Conservation (phyloP, 2,329 filamentous ascomycete species). For the Colletotrichum eremochloae region DNA sequence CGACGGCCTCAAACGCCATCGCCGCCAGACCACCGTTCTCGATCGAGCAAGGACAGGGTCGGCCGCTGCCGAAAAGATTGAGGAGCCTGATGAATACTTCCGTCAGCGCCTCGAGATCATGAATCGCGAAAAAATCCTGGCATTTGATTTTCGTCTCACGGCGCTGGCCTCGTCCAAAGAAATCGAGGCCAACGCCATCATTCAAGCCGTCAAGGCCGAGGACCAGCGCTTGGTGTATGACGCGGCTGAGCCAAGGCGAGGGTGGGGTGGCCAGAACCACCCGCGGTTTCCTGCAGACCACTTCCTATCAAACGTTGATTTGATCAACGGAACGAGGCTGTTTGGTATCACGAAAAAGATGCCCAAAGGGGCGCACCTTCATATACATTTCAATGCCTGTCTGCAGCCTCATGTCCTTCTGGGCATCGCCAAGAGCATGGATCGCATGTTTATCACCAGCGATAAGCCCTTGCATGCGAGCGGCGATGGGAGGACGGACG, state of each 20-base stretch:
- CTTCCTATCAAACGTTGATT: slow-evolving; percentile 67
- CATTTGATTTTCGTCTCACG: slow-evolving; percentile 57
- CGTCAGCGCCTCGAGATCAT: slow-evolving; percentile 49
- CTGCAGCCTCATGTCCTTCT: slow-evolving; percentile 72
- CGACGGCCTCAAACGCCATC: not conserved
- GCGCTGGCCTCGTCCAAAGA: slow-evolving; percentile 52
- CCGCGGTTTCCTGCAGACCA: slow-evolving; percentile 65
- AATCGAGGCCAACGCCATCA: slow-evolving; percentile 53
- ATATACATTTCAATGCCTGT: slow-evolving; percentile 85
- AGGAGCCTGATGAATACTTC: slow-evolving; percentile 49
- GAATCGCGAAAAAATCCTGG: slow-evolving; percentile 52
- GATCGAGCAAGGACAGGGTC: slow-evolving; percentile 19
- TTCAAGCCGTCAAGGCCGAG: slow-evolving; percentile 53
- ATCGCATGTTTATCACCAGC: slow-evolving; percentile 79
- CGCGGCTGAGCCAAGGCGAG: slow-evolving; percentile 48
- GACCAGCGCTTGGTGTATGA: slow-evolving; percentile 57
- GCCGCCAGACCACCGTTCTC: slow-evolving; percentile 8
- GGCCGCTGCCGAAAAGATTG: slow-evolving; percentile 20
- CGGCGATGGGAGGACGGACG: not conserved
- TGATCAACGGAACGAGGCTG: slow-evolving; percentile 69
- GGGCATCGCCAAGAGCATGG: slow-evolving; percentile 65
- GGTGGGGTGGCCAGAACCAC: slow-evolving; percentile 60
- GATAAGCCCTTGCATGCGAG: slow-evolving; percentile 57
- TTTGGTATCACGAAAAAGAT: slow-evolving; percentile 68
- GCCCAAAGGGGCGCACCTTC: slow-evolving; percentile 80